Conservation (phyloP, 164 flowering plant species). For the Stephania cephalantha region DNA sequence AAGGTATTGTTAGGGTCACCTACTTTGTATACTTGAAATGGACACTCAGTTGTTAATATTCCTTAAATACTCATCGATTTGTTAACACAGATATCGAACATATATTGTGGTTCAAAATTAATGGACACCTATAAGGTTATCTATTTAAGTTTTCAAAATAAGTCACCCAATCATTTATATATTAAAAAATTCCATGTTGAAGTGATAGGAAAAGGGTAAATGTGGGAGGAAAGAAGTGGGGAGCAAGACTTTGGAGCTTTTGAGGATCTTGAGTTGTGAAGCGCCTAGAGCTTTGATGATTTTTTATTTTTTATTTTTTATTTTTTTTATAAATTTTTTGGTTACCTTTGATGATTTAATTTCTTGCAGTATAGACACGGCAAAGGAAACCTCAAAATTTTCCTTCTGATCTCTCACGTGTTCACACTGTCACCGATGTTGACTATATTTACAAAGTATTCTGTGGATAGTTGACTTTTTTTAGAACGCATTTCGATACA, state of each 20-base stretch:
- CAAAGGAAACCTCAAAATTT: not conserved
- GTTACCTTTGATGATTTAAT: not conserved
- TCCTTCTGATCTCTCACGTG: not conserved
- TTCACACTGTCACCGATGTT: not conserved
- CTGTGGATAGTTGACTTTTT: not conserved
- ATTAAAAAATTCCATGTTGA: no score
- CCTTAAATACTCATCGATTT: no score
- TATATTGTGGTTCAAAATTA: no score
- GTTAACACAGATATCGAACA: no score
- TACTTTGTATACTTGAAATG: no score
- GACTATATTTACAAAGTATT: not conserved
- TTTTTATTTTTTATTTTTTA: not conserved
- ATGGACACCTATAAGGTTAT: no score
- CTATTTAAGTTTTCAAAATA: no score
- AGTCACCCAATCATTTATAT: no score
- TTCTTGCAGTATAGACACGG: not conserved
- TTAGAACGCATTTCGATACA: no score
- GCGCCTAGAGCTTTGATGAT: not conserved
- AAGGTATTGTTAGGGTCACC: no score
- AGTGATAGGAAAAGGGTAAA: not conserved
- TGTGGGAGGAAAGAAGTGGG: not conserved
- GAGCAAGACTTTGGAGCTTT: not conserved
- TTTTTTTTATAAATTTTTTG: no score
- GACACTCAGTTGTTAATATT: no score
- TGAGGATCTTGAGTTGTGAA: not conserved